Evolutionary conservation across 345 rosid genomes (phyloP), one percentile per base, ranked within the genome.

Genomic region (Ceriops decandra): DNA sequence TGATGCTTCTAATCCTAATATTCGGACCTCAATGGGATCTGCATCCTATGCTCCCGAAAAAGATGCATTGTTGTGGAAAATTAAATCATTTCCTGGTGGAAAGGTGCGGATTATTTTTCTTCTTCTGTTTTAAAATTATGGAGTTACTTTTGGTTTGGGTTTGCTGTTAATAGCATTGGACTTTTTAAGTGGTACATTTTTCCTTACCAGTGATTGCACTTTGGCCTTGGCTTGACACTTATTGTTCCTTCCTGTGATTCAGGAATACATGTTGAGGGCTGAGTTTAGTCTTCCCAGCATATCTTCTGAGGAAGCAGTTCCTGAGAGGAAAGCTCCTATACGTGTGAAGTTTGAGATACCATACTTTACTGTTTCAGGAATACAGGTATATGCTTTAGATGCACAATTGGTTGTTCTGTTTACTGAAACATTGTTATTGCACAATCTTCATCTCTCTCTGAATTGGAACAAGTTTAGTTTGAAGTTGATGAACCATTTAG

Each of bases 21-120:
- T 91, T 30, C 84, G 97, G 69, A 93, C 98, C 60, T 89, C 95
- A 57, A 87, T 93, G 87, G 98, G 98, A 27, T 91, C 96, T 71
- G 97, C 98, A 2, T 38, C 96, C 26, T 91, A 87, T 80, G 91
- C 91, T 67, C 95, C 95, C 20, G 95, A 89, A 76, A 84, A 81
- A 66, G 91, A 89, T 78, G 88, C 91, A 64, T 69, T 89, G 67
- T 79, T 89, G 71, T 89, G 95, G 95, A 88, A 86, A 81, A 85
- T 88, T 60, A 86, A 79, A 75, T 88, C 91, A 62, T 88, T 88
- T 68, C 86, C 91, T 7, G 91, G 96, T 70, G 89, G 88, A 72
- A 89, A 90, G 96, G 98, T 93, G 80, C 17, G 47, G 59, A 8
- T 5, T 38, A 63, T 9, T 38, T 46, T 31, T 2, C 28, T 56